A percentile compares a stretch with the other conserved stretches of the same genome.
Evolutionary conservation across 2,329 filamentous ascomycete genomes (phyloP).

Genomic region (Botryotinia globosa): DNA sequence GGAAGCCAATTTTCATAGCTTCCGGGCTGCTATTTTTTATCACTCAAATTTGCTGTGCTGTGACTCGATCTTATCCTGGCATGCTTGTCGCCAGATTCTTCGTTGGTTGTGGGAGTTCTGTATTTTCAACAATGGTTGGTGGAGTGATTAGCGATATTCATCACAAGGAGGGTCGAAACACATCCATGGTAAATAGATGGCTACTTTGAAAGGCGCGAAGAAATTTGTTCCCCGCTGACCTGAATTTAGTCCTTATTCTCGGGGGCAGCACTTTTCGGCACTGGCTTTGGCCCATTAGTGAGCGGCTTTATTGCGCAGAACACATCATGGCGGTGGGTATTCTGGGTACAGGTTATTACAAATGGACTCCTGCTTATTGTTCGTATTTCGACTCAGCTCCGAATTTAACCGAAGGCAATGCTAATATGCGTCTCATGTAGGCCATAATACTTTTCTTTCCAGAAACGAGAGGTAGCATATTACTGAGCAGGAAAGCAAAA

Average conservation of each 20-base stretch:
- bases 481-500: conserved; percentile 72
- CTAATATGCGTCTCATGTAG: not conserved
- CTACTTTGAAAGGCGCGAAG: too few relatives aligned
- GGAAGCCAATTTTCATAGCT: conserved; percentile 75
- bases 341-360: conserved; percentile 78
- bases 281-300: conserved; percentile 73
- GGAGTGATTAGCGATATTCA: conserved; percentile 88
- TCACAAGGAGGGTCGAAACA: conserved; percentile 73
- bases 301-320: conserved; percentile 66
- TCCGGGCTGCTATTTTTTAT: conserved; percentile 70
- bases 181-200: conserved; percentile 62
- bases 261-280: conserved; percentile 74
- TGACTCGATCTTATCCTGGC: conserved; percentile 65
- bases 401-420: not conserved
- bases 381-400: not conserved
- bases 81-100: conserved; percentile 76
- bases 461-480: conserved; percentile 78
- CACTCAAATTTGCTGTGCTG: conserved; percentile 70
- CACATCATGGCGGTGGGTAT: conserved; percentile 79
- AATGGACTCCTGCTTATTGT: conserved; percentile 58
- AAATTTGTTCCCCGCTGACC: not conserved
- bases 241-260: conserved; percentile 60
- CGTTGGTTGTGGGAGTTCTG: conserved; percentile 71
- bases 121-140: conserved; percentile 87
- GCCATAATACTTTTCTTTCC: conserved; percentile 69